Percentiles rank a stretch among this genome's conserved stretches.
phyloP scores from a whole-genome alignment of 495 filamentous ascomycete species.

The Annulohypoxylon maeteangense region DNA sequence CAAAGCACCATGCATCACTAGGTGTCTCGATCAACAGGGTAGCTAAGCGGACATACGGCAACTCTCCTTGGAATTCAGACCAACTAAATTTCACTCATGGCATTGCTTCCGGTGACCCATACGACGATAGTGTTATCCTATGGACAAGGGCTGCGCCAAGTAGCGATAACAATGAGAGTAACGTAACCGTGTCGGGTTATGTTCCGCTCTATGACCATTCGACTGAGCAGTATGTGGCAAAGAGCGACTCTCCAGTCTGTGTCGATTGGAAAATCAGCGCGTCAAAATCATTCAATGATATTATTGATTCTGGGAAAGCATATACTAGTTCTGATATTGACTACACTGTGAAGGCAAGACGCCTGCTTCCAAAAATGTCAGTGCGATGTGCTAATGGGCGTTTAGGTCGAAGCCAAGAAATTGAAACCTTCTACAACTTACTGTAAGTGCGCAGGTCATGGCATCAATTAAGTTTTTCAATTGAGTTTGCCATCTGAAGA shows the following conservation, averaged over 20 bases:
- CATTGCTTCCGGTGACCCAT: constrained; percentile 72
- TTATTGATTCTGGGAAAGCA: constrained; percentile 60
- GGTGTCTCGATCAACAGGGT: constrained; percentile 64
- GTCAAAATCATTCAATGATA: constrained; percentile 50
- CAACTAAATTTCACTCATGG: constrained; percentile 69
- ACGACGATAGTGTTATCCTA: constrained; percentile 68
- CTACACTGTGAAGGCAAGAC: constrained; percentile 68
- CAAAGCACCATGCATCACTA: constrained; percentile 65
- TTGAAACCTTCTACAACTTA: constrained; percentile 67
- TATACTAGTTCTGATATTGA: constrained; percentile 74
- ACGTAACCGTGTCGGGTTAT: constrained; percentile 64
- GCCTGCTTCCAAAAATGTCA: background rate
- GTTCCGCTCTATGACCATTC: constrained; percentile 68
- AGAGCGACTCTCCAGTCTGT: constrained; percentile 67
- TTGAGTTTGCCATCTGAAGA: no score
- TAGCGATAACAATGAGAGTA: constrained; percentile 61
- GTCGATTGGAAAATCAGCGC: constrained; percentile 60
- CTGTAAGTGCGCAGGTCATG: constrained; percentile 53
- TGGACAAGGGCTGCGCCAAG: constrained; percentile 70
- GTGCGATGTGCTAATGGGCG: constrained; percentile 13
- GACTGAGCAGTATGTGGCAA: constrained; percentile 59
- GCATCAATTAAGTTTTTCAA: no score
- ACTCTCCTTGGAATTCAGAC: constrained; percentile 54
- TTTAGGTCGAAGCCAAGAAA: constrained; percentile 66
- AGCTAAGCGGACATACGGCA: constrained; percentile 47